Evolutionary conservation across 441 rosid species (phyloP), one percentile per base, ranked within the genome.

Genomic region (Codiaeum variegatum): DNA sequence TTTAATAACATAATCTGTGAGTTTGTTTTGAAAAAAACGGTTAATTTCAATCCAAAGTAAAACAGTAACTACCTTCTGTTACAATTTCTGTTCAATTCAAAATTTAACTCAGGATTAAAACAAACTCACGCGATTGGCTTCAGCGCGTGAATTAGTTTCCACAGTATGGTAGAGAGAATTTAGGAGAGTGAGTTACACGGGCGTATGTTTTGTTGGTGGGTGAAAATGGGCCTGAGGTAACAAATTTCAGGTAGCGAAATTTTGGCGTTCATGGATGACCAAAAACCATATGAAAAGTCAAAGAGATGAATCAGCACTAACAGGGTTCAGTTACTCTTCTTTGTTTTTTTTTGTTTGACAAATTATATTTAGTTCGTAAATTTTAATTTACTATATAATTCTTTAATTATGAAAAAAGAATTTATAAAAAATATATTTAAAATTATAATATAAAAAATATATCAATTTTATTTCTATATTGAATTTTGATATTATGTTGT

Each of bases 251-350:
- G 80, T 69, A 76, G 77, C 83, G 79, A 71, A 69, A 23, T 73
- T 77, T 66, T 82, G 82, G 82, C 77, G 16, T 47, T 72, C 24
- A 78, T 67, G 5, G n/a, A 54, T 40, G 77, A 75, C 69, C 61
- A n/a, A 49, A 49, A 49, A 79, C 77, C 67, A 56, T 21, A 67
- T 29, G 54, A 67, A 73, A 73, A 80, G 85, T 81, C 85, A 85
- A 81, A 78, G 23, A 77, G 49, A 62, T 72, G 77, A 74, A 59
- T 78, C 80, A 79, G 79, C 83, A 73, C 26, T 76, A 71, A 77
- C 83, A 79, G 62, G 60, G 79, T 71, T 80, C 83, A 67, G 84
- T 79, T 83, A 73, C 82, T 71, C 76, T 61, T 69, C 29, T 56
- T 64, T 78, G 76, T 80, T 82, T 56, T 60, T 75, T 19, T 52